A percentile compares a stretch with the other conserved stretches of the same genome.
These are phyloP conservation scores for Litchi chinensis DNA, from an alignment of 345 rosid species.

Conservation along the genomic window DNA sequence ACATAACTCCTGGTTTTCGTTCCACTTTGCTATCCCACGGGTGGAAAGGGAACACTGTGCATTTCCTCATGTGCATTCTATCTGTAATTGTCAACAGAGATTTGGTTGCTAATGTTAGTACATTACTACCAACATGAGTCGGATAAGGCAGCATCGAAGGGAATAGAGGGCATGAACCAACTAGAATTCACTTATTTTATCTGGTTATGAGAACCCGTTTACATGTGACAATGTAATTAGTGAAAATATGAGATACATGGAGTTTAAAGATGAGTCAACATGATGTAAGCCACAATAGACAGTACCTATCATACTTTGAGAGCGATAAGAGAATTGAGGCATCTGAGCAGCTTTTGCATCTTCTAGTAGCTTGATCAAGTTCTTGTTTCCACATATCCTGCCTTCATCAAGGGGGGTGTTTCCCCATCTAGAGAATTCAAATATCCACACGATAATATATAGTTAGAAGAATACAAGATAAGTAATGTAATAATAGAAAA, in stretches of 20 bases:
- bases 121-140: neutral
- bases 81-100: conserved; percentile 36
- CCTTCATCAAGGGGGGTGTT: conserved; percentile 81
- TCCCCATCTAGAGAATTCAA: conserved; percentile 68
- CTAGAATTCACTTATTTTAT: no score
- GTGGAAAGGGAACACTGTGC: conserved; percentile 76
- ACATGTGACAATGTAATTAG: no score
- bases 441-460: neutral
- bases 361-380: conserved; percentile 76
- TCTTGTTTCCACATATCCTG: conserved; percentile 74
- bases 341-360: conserved; percentile 52
- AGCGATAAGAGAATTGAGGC: conserved; percentile 34
- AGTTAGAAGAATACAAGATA: neutral
- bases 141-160: neutral
- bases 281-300: neutral
- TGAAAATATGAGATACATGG: no score
- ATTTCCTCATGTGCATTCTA: conserved; percentile 48
- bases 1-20: conserved; percentile 61
- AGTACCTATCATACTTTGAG: conserved; percentile 56
- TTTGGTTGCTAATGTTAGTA: neutral
- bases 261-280: neutral
- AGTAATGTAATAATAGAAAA: no score
- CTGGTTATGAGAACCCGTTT: no score
- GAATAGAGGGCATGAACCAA: neutral
- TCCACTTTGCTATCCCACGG: conserved; percentile 51